Evolutionary conservation across 371 early-diverging fungal species (phyloP), one percentile per base, ranked within the genome.

Genomic region (Smittium mucronatum): DNA sequence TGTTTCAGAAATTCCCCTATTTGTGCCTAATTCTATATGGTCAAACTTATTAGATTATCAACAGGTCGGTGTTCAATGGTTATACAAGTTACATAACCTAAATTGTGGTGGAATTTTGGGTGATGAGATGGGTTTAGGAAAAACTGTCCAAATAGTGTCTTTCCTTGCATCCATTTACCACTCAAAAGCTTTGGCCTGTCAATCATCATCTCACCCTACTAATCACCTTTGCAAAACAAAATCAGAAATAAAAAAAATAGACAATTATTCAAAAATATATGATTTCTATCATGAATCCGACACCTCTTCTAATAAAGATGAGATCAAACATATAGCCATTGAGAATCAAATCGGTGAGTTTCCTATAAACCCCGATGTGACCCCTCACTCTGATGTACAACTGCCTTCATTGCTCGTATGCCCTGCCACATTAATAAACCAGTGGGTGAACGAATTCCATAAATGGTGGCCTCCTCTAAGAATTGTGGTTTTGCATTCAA

Each of bases 111-210:
- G 99, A 0, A 90, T 98, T 33, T 78, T 98, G 31, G 97, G 97
- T n/a, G 98, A 98, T 79, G 98, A 98, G 78, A 97, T 99, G 95
- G 98, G 99, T 0, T 76, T 98, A 0, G 99, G 99, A 15, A 99
- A 99, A 75, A 99, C 99, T 0, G 86, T 99, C 29, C 99, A 99
- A 75, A 84, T 91, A 1, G 87, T 93, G 57, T 79, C 93, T 1
- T 94, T 93, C 72, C 74, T 98, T n/a, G 79, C 70, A 5, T 65
- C 79, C 1, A 36, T 80, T 72, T 78, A 79, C 67, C 75, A 80
- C 66, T 75, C 76, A n/a, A 66, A 35, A 11, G 21, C 72, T 67
- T 72, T 80, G 17, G 36, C 58, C 30, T 64, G 11, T 21, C 47
- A 5, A 11, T 11, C 47, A 47, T 11, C 5, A 21, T 21, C 47